Conservation (phyloP, 176 grass and related monocot genomes). For the Miscanthus lutarioriparius region DNA sequence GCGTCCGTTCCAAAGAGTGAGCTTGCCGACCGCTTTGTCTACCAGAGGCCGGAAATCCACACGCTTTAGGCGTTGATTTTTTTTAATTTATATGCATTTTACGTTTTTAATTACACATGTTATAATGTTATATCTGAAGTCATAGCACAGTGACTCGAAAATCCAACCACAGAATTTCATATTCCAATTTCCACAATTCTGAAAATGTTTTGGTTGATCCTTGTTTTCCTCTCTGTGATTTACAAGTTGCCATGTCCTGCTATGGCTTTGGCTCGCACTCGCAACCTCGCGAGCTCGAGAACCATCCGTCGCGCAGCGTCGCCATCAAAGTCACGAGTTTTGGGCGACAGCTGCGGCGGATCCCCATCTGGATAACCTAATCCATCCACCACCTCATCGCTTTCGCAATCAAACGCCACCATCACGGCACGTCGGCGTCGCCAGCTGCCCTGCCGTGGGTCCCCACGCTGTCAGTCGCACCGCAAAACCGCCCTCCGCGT, state of each 20-base stretch:
- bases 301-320: neutral
- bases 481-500: neutral
- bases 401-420: slow-evolving; percentile 11
- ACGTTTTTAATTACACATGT: too few relatives aligned
- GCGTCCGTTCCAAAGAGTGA: too few relatives aligned
- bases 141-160: neutral
- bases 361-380: neutral
- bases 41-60: too few relatives aligned
- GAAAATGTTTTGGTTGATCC: neutral
- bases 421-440: slow-evolving; percentile 11
- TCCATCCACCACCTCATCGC: neutral
- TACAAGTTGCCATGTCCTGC: neutral
- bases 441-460: neutral
- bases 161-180: neutral
- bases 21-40: too few relatives aligned
- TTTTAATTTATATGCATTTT: too few relatives aligned
- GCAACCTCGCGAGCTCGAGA: neutral
- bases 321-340: neutral
- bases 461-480: neutral
- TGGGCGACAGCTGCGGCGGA: neutral
- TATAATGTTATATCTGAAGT: too few relatives aligned
- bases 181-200: neutral
- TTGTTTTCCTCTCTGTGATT: neutral
- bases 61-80: neutral
- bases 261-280: neutral